Conservation (phyloP, 352 stramenopile genomes). For the Phytophthora constricta region DNA sequence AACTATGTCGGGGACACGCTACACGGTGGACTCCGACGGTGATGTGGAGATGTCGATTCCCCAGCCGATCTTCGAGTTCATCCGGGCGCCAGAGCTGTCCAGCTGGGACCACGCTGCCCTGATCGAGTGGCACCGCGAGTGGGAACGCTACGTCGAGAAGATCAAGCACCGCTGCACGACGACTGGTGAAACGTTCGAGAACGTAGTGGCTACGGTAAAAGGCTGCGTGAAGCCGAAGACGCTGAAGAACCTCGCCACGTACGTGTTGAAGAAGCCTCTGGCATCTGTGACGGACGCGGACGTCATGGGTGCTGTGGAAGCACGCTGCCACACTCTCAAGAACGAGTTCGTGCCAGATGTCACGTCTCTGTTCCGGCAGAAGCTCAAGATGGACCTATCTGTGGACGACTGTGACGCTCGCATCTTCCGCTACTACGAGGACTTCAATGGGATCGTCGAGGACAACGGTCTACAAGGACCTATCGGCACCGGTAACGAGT, state of each 20-base stretch:
- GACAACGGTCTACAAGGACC: slow-evolving; percentile 10
- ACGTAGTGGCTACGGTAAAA: slow-evolving; percentile 16
- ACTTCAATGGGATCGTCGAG: slow-evolving; percentile 20
- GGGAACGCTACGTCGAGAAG: slow-evolving; percentile 18
- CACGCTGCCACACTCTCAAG: slow-evolving; percentile 13
- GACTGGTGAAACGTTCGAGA: slow-evolving; percentile 23
- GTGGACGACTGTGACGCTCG: slow-evolving; percentile 12
- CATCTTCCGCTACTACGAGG: slow-evolving; percentile 16
- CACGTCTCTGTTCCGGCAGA: slow-evolving; percentile 16
- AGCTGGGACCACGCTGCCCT: slow-evolving; percentile 22
- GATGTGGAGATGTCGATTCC: slow-evolving; percentile 21
- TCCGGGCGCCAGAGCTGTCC: slow-evolving; percentile 9
- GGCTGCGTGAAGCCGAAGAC: neutral
- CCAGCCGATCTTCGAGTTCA: slow-evolving; percentile 22
- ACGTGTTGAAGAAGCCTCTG: slow-evolving; percentile 18
- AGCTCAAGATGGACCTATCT: slow-evolving; percentile 21
- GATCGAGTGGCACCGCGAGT: slow-evolving; percentile 11
- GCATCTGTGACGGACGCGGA: slow-evolving; percentile 17
- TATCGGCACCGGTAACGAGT: neutral
- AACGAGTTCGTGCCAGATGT: slow-evolving; percentile 24
- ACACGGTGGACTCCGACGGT: slow-evolving; percentile 5
- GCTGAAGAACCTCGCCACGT: slow-evolving; percentile 17
- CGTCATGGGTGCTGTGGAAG: slow-evolving; percentile 8
- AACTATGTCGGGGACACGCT: slow-evolving; percentile 9
- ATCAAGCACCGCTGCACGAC: slow-evolving; percentile 15